A percentile compares a stretch with the other conserved stretches of the same genome.
These are phyloP conservation scores for Microbotryomycetes sp. DNA, from an alignment of 1,284 basidiomycete genomes.

Conservation along the genomic window DNA sequence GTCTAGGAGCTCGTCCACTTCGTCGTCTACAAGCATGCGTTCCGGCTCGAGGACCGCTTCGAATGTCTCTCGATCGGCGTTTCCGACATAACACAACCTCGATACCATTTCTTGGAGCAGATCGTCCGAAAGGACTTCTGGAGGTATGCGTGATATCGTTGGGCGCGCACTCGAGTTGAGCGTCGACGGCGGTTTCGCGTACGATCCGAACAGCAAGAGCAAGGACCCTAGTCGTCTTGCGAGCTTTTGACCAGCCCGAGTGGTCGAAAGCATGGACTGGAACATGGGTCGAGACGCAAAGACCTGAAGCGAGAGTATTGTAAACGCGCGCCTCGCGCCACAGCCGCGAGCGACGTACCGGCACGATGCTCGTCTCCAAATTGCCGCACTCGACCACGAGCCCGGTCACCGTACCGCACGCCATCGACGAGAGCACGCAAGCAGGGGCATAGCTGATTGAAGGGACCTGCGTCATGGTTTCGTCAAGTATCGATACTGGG, in stretches of 20 bases:
- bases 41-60: not conserved
- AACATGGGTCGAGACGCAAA: constrained; percentile 79
- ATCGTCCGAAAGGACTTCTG: constrained; percentile 61
- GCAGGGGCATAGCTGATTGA: constrained; percentile 86
- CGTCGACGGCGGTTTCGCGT: constrained; percentile 56
- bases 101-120: constrained; percentile 78
- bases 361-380: constrained; percentile 76
- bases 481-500: not conserved
- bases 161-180: constrained; percentile 49
- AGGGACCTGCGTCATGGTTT: constrained; percentile 55
- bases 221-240: constrained; percentile 68
- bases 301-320: constrained; percentile 51
- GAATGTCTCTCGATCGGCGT: not conserved
- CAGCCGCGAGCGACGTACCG: constrained; percentile 54
- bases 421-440: constrained; percentile 72
- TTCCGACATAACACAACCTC: constrained; percentile 62
- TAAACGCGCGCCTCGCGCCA: not conserved
- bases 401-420: constrained; percentile 80
- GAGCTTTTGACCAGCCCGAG: constrained; percentile 67
- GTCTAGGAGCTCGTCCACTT: constrained; percentile 25
- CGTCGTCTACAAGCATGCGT: not conserved
- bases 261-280: constrained; percentile 68
- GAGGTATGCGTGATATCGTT: constrained; percentile 53
- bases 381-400: constrained; percentile 88
- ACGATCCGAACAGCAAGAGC: constrained; percentile 68